Base-by-base conservation (phyloP, 2,329 filamentous ascomycete species). In the Fonsecaea pedrosoi region DNA sequence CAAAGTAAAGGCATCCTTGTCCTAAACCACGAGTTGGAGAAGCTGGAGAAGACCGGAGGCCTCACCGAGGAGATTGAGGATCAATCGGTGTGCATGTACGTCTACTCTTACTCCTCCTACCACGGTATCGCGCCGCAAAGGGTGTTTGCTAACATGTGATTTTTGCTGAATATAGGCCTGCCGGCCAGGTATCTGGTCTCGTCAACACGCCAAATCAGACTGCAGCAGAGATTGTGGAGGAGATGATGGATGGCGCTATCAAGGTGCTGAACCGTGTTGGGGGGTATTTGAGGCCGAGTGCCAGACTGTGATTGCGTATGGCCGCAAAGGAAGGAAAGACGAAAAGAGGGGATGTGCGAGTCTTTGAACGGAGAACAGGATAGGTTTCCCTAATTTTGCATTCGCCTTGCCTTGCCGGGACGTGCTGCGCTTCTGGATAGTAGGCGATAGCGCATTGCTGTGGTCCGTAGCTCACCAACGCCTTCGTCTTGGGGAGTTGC, bases 181-280 rank as follows among this genome's bases (percentile, higher is more conserved):
- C 95, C 92, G 92, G 92, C 0, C 90, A 94, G 79, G 92, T 94
- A 6, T 90, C 91, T 0, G 92, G 89, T 1, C 83, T 87, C 0
- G 91, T 95, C 60, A 75, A 79, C n/a, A 86, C 87, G 72, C 84
- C 64, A 15, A 66, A 66, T 18, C 87, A 92, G 81, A 90, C 91
- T 0, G 92, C 92, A 0, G 84, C 81, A 58, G 85, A 89, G 73
- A 95, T 95, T 79, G 87, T 96, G 18, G 84, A 88, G 64, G 91
- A 94, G 72, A 95, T 95, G 90, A 89, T 94, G n/a, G 79, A 79
- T 12, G 89, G 91, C 74, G 90, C 90, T 10, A 54, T 65, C 10
- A 60, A 53, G 10, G 61, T 61, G 13, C 65, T 69, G 48, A 38
- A 25, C 21, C 21, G 53, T 13, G 50, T 53, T 30, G 48, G 38